Base-by-base conservation (phyloP, 2,329 filamentous ascomycete genomes). In the Xylaria sp. region DNA sequence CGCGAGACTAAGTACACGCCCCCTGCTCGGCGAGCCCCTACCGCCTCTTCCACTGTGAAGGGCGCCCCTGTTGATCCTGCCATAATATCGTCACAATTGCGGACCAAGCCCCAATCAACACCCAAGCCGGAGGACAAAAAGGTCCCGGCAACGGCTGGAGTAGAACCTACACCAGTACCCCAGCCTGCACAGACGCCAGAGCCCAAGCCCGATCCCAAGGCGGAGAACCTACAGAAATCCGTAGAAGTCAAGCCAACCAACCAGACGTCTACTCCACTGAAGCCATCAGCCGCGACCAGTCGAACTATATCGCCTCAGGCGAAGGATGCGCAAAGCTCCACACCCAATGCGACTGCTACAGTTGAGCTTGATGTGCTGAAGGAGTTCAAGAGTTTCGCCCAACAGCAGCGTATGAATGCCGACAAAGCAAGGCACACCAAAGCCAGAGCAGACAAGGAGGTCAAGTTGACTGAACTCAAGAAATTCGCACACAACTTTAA, bases 401-500 rank as follows among this genome's bases (percentile, higher is more conserved):
- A 80, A 28, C 84, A 85, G 68, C 85, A 90, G 77, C 84, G 86
- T 66, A 82, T 82, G 66, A 85, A 84, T 67, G 85, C 85, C 6
- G 87, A 90, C 75, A 87, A 89, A 75, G 83, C 80, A 48, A 84
- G 89, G 55, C 83, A 79, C 70, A 86, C 81, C 74, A 91, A 90
- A 78, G 85, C 86, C 10, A 89, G 86, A 78, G 86, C 86, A 68
- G 96, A 98, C 79, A 97, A 97, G 79, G 94, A 94, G 73, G 90
- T 96, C 72, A 98, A 97, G 81, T 81, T 99, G 70, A 97, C 93
- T 68, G 96, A 99, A 81, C 83, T 99, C 67, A 97, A 96, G 85
- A 97, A 95, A 78, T 99, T 99, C 80, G 94, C 96, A 0, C 89
- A 91, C 74, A 96, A 89, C 78, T 99, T 99, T 86, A 98, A 98